Base-by-base conservation (phyloP, 2,329 filamentous ascomycete species). In the Cyphellophora europaea region DNA sequence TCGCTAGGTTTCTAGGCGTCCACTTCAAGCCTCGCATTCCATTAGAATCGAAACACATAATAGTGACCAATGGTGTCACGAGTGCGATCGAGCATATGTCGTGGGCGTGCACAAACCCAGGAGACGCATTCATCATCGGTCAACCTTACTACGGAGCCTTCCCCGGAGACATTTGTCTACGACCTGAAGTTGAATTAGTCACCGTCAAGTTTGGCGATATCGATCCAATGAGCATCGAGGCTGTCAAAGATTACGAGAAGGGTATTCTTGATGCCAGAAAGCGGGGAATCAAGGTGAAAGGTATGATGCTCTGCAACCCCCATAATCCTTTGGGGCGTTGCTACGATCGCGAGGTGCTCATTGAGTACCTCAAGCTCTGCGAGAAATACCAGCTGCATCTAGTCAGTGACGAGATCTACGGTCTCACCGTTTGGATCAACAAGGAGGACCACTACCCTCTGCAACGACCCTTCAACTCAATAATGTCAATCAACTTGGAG, bases 371-470 rank as follows among this genome's bases (percentile, higher is more conserved):
- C 58, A 45, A 49, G 3, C 46, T 75, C 19, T 75, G 71, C 44
- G 54, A 69, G 34, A 59, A 61, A 36, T 53, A 74, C 42, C 42
- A 57, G 3, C 52, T 76, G 4, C 71, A 77, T 44, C 53, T 77
- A 23, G 62, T 77, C 50, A 66, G 63, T 44, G 72, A 77, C 48
- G 73, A 77, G 47, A 67, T 77, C 25, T 77, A 77, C 46, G 73
- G 70, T 2, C 48, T 72, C 4, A 74, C 71, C 0, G 54, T 66
- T 1, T 77, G 63, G 49, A 40, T 59, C 5, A 71, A 65, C 40
- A 54, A 18, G 21, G 53, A 43, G 37, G 62, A 52, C 27, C 36
- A 37, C 1, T 8, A 29, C 1, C 45, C 52, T 0, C 33, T 43
- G 1, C 39, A 47, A 1, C 43, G 54, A 0, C 49, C 55, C 0